A percentile compares a stretch with the other conserved stretches of the same genome.
Conservation (phyloP, 176 grass and related monocot species). For the Eragrostis nindensis region DNA sequence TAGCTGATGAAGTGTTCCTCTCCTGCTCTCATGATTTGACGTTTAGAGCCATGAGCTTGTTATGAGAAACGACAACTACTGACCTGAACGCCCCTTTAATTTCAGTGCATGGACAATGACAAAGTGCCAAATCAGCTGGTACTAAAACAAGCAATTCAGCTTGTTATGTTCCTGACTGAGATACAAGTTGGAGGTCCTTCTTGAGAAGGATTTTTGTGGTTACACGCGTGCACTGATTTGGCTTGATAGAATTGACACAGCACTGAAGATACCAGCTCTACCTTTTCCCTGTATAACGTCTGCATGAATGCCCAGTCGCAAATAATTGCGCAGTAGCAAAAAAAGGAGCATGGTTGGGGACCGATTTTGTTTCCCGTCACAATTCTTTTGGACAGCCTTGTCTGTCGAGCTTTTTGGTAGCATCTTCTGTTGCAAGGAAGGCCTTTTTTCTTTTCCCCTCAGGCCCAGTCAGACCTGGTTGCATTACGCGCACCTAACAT, state of each 20-base stretch:
- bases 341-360: neutral
- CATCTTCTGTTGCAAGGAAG: constrained; percentile 20
- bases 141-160: neutral
- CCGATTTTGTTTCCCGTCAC: neutral
- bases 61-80: neutral
- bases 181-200: neutral
- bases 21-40: neutral
- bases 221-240: neutral
- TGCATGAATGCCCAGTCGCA: neutral
- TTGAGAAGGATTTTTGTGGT: neutral
- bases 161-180: neutral
- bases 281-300: neutral
- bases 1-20: neutral
- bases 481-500: neutral
- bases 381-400: neutral
- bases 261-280: neutral
- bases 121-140: neutral
- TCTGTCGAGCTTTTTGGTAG: constrained; percentile 19
- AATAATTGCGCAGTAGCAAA: constrained; percentile 14
- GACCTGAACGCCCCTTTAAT: too few relatives aligned
- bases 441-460: neutral
- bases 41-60: neutral
- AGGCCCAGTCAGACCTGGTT: neutral
- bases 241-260: neutral
- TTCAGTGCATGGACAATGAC: neutral